Percentiles rank a stretch among this genome's conserved stretches.
Conservation (phyloP, 495 filamentous ascomycete genomes). For the Neurospora hispaniola region DNA sequence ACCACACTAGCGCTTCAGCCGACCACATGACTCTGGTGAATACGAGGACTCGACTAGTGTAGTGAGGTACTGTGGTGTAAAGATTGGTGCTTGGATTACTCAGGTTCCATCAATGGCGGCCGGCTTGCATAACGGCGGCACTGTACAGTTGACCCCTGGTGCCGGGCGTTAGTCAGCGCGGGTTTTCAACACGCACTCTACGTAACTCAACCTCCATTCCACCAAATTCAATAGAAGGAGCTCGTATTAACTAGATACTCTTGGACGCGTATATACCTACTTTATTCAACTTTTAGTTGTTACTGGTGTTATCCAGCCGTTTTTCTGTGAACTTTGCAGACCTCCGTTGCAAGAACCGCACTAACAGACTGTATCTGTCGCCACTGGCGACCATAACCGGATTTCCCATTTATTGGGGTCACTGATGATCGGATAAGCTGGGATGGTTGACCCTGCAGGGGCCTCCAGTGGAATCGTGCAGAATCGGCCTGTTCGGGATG, state of each 20-base stretch:
- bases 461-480: neutral
- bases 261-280: no score
- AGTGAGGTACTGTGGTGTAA: no score
- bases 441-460: neutral
- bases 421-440: neutral
- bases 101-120: neutral
- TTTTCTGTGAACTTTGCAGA: no score
- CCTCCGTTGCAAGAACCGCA: no score
- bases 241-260: no score
- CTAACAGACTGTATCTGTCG: neutral
- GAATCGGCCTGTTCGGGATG: neutral
- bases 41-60: conserved; percentile 1
- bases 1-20: neutral
- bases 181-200: no score
- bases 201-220: no score
- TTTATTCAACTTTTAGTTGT: no score
- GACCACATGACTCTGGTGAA: neutral
- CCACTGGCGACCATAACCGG: neutral
- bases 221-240: no score
- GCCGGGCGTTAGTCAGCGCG: no score
- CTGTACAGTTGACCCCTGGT: no score
- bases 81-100: neutral
- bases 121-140: neutral
- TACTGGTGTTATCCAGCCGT: no score
- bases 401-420: neutral